Evolutionary conservation across 2,329 filamentous ascomycete species (phyloP), one percentile per base, ranked within the genome.

Genomic region (Trichoderma cornu-damae): DNA sequence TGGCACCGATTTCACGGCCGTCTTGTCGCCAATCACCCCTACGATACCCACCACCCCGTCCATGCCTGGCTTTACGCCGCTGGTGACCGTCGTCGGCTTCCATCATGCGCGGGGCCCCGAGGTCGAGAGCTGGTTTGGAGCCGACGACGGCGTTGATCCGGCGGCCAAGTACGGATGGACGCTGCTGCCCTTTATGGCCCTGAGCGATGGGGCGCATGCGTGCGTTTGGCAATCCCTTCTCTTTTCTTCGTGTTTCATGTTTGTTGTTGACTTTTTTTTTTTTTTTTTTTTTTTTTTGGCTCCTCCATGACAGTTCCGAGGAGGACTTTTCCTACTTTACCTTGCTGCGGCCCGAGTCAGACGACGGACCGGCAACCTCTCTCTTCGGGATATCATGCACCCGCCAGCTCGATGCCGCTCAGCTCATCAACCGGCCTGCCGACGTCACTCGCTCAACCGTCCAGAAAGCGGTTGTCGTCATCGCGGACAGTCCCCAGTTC

Each of bases 311-410:
- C 67, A 94, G 89, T 57, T 86, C 89, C 20, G 88, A 87, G 58
- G 94, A 99, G 75, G 94, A 97, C 75, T 99, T 97, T 77, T 96
- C 92, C 51, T 99, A 99, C 76, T 99, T 99, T 72, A 97, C 93
- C 7, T 84, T 99, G 51, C 80, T 90, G 59, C 83, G 84, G 28
- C 84, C 86, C 46, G 79, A 79, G 55, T 79, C 74, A 61, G 73
- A 73, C 51, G 66, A 71, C 18, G 69, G 75, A 32, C 82, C 86
- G 6, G 83, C 85, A 28, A 91, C 89, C 2, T 96, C 90, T 22
- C 83, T 99, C 20, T 99, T 99, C 69, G 94, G 94, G 61, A 96
- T 99, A 68, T 89, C 91, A 16, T 99, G 94, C 72, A 96, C 93
- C 14, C 83, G 93, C 59, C 94, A 97, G 75, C 82, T 99, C 67